phyloP scores from a whole-genome alignment of 2,329 filamentous ascomycete genomes.

The Aureobasidium musti region DNA sequence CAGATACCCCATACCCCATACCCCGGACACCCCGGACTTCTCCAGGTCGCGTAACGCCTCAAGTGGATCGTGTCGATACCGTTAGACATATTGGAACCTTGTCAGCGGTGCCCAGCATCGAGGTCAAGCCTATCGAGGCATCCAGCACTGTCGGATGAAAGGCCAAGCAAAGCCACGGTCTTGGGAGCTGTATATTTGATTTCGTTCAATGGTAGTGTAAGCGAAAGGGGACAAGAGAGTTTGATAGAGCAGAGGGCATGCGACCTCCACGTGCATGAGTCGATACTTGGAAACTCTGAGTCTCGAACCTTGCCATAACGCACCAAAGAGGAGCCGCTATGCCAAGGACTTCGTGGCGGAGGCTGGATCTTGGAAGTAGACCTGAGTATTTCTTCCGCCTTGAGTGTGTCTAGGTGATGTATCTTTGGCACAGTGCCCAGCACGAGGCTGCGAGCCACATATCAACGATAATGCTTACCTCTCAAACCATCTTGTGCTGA shows the following conservation, averaged over 20 bases:
- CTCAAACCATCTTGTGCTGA: not conserved
- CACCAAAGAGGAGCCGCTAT: slow-evolving; percentile 14
- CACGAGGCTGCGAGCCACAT: not conserved
- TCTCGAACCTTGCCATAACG: slow-evolving; percentile 20
- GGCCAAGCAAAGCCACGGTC: slow-evolving; percentile 28
- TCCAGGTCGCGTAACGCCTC: not conserved
- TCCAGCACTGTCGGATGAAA: slow-evolving; percentile 22
- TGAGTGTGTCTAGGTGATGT: not conserved
- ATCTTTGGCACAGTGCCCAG: not conserved
- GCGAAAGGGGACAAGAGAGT: slow-evolving; percentile 6
- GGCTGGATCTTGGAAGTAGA: slow-evolving; percentile 24
- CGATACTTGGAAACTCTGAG: slow-evolving; percentile 14
- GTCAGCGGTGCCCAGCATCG: slow-evolving; percentile 16
- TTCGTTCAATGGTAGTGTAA: not conserved
- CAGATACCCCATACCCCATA: slow-evolving; percentile 4
- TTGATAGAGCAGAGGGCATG: slow-evolving; percentile 18
- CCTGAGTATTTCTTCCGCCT: slow-evolving; percentile 1
- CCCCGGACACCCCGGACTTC: slow-evolving; percentile 13
- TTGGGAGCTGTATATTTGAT: slow-evolving; percentile 23
- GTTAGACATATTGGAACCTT: slow-evolving; percentile 17
- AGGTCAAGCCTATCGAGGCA: slow-evolving; percentile 1
- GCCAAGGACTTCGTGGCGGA: slow-evolving; percentile 22
- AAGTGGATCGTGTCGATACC: not conserved
- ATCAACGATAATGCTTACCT: not conserved
- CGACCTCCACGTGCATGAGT: slow-evolving; percentile 17